A percentile compares a stretch with the other conserved stretches of the same genome.
phyloP scores from a whole-genome alignment of 1,139 yeast genomes.

The Zygosaccharomyces pseudobailii region DNA sequence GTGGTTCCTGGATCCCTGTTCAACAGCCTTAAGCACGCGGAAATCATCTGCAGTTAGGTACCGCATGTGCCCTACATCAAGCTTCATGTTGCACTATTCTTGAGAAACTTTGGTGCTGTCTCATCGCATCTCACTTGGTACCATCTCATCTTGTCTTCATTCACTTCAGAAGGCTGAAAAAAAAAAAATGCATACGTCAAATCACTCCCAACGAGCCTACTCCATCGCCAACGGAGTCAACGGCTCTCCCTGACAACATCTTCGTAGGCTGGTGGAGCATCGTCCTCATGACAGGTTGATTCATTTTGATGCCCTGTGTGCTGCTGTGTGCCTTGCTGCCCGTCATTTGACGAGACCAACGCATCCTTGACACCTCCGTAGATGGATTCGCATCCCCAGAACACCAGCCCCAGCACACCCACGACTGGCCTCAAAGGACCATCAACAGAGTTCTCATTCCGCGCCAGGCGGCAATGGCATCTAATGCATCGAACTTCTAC shows the following conservation, averaged over 20 bases:
- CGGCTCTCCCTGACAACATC: neutral
- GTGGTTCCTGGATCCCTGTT: conserved; percentile 86
- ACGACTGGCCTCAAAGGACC: neutral
- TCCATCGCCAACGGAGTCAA: neutral
- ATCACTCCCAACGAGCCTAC: conserved; percentile 1
- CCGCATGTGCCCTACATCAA: conserved; percentile 90
- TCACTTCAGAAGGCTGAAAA: neutral
- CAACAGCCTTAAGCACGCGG: conserved; percentile 83
- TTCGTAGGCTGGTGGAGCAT: conserved; percentile 1
- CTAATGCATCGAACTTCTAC: conserved; percentile 1
- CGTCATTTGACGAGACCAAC: neutral
- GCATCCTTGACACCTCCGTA: conserved; percentile 2
- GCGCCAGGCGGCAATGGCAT: conserved; percentile 1
- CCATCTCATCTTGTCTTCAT: neutral
- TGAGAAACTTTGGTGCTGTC: neutral
- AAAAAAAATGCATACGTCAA: neutral
- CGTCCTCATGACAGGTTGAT: neutral
- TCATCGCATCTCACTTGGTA: neutral
- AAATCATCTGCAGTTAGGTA: conserved; percentile 88
- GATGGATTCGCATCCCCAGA: conserved; percentile 1
- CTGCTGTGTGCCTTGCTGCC: neutral
- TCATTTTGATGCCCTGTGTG: neutral
- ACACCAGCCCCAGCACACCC: neutral
- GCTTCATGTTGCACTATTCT: conserved; percentile 53
- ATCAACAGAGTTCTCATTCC: neutral